Evolutionary conservation across 108 stramenopile species (phyloP).

Genomic region (Cyclotella choctawhatcheeana): DNA sequence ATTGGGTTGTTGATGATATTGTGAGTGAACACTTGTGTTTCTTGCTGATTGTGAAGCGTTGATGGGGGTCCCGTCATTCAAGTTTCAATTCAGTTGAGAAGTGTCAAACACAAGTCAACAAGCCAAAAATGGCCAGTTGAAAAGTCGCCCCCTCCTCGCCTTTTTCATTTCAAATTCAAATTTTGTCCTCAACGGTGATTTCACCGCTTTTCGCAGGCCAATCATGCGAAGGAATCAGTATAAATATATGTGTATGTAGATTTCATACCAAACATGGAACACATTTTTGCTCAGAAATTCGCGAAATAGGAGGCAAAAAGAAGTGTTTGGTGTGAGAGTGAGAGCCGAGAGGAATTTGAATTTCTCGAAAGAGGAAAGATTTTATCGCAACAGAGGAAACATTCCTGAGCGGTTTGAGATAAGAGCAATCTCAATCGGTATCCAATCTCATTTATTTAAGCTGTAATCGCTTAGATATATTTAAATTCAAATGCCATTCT

Average conservation of each 20-base stretch:
- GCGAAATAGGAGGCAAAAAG: background rate
- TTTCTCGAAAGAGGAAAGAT: no score
- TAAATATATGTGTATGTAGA: no score
- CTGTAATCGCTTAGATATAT: background rate
- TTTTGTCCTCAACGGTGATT: background rate
- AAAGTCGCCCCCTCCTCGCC: no score
- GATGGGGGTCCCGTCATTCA: no score
- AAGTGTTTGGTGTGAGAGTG: background rate
- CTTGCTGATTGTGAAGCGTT: no score
- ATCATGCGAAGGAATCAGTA: background rate
- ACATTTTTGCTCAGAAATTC: background rate
- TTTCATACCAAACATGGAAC: conserved; percentile 2
- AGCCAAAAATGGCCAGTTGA: no score
- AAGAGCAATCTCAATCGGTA: background rate
- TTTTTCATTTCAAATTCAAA: conserved; percentile 2
- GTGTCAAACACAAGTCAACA: background rate
- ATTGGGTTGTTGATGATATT: no score
- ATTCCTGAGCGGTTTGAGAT: background rate
- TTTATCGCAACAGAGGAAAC: background rate
- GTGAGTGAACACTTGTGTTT: no score
- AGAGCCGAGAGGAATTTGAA: background rate
- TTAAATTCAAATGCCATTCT: background rate
- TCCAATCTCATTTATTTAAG: background rate
- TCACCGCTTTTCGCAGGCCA: background rate
- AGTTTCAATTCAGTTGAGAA: no score